Conservation (phyloP, 2,329 filamentous ascomycete species). For the Fusarium brevicatenulatum region DNA sequence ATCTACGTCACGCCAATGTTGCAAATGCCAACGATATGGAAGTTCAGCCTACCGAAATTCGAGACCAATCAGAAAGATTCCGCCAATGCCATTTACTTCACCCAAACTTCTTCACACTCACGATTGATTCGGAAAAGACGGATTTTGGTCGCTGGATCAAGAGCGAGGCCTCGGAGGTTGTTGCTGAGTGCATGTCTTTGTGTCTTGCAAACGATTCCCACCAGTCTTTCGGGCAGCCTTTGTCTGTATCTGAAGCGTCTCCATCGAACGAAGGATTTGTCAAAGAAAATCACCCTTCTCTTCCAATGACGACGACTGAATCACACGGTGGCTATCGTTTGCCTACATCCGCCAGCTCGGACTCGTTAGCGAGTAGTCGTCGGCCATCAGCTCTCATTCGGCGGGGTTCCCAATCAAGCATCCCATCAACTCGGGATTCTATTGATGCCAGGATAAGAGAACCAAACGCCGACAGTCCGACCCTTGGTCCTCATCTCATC, state of each 20-base stretch:
- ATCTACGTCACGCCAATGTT: constrained; percentile 77
- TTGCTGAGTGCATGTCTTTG: constrained; percentile 81
- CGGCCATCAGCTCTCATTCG: constrained; percentile 52
- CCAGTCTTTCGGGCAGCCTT: constrained; percentile 38
- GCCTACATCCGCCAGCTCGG: constrained; percentile 61
- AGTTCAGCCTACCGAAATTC: constrained; percentile 80
- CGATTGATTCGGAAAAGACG: constrained; percentile 80
- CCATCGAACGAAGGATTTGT: constrained; percentile 46
- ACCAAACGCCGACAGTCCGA: constrained; percentile 68
- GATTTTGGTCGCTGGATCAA: constrained; percentile 83
- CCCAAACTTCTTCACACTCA: constrained; percentile 85
- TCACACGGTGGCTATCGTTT: constrained; percentile 61
- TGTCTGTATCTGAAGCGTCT: constrained; percentile 34
- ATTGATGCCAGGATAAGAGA: constrained; percentile 48
- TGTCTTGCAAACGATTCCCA: constrained; percentile 52
- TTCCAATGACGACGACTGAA: constrained; percentile 52
- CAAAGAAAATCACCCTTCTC: constrained; percentile 49
- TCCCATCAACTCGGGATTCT: constrained; percentile 58
- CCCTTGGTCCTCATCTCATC: constrained; percentile 62
- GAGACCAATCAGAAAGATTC: constrained; percentile 79
- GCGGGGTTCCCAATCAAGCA: constrained; percentile 61
- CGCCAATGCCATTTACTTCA: constrained; percentile 79
- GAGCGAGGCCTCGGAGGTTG: constrained; percentile 81
- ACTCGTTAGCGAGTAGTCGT: constrained; percentile 54
- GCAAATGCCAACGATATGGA: constrained; percentile 78